Conservation (phyloP, 2,329 filamentous ascomycete genomes). For the Allantophomopsis cytisporea region DNA sequence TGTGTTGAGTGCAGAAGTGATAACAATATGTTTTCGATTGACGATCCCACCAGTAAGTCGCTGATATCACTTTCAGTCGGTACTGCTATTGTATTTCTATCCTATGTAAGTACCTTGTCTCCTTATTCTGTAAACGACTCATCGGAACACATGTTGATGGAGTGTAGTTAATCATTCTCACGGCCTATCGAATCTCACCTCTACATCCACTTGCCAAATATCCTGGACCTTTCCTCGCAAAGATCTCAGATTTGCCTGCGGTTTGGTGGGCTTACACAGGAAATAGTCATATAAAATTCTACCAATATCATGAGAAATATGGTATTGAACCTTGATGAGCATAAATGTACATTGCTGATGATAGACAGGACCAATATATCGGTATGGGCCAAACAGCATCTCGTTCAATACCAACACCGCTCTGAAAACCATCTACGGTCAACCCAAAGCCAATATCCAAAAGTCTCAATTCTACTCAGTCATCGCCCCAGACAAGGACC, state of each 20-base stretch:
- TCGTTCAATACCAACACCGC: constrained; percentile 63
- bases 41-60: no score
- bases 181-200: constrained; percentile 37
- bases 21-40: no score
- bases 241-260: constrained; percentile 49
- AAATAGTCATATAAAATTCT: constrained; percentile 61
- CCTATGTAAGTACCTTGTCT: no score
- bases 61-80: no score
- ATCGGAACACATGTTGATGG: no score
- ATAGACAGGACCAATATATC: constrained; percentile 45
- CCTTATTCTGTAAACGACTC: no score
- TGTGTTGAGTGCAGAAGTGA: no score
- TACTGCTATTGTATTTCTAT: no score
- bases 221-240: constrained; percentile 49
- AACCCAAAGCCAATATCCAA: constrained; percentile 41
- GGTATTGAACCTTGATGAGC: constrained; percentile 28
- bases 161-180: not conserved
- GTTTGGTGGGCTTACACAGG: constrained; percentile 66
- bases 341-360: not conserved
- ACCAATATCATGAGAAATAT: constrained; percentile 57
- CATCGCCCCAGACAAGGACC: constrained; percentile 49
- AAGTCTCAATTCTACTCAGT: constrained; percentile 64
- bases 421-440: constrained; percentile 53
- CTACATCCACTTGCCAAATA: constrained; percentile 53
- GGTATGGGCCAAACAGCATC: constrained; percentile 65